Percentiles rank a stretch among this genome's conserved stretches.
Evolutionary conservation across 2,329 filamentous ascomycete genomes (phyloP).

Genomic region (Aspergillus uvarum): DNA sequence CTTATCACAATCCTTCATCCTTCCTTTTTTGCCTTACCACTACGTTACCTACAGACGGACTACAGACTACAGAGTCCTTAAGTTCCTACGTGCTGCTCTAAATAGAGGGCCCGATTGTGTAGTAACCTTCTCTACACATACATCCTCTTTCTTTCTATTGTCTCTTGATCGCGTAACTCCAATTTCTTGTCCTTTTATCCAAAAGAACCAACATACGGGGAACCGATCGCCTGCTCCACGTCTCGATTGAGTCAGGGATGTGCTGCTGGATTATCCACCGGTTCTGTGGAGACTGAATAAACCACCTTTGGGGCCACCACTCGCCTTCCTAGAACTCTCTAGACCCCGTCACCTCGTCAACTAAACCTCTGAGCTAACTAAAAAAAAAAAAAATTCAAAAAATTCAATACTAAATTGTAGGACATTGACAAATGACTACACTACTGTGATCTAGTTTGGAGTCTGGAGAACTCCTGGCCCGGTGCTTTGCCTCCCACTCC

Average conservation of each 20-base stretch:
- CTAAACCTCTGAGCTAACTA: background rate
- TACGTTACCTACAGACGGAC: no score
- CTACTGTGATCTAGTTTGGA: background rate
- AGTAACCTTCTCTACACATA: no score
- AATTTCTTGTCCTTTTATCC: background rate
- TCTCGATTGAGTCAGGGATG: constrained; percentile 10
- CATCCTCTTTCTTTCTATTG: no score
- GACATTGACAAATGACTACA: background rate
- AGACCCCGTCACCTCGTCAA: constrained; percentile 1
- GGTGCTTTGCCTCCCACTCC: background rate
- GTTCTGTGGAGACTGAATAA: constrained; percentile 11
- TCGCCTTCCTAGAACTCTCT: constrained; percentile 1
- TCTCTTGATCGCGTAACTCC: background rate
- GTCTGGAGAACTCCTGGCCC: constrained; percentile 12
- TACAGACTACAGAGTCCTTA: no score
- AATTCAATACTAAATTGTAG: background rate
- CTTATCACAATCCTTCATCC: background rate
- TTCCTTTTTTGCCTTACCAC: background rate
- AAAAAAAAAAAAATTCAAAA: background rate
- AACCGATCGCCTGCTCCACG: constrained; percentile 10
- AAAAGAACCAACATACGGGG: background rate
- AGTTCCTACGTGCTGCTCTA: no score
- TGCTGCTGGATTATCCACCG: constrained; percentile 9
- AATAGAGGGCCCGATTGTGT: no score
- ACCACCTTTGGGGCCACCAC: background rate